Evolutionary conservation across 108 stramenopile genomes (phyloP), one percentile per base, ranked within the genome.

Genomic region (Nitzschia palea): DNA sequence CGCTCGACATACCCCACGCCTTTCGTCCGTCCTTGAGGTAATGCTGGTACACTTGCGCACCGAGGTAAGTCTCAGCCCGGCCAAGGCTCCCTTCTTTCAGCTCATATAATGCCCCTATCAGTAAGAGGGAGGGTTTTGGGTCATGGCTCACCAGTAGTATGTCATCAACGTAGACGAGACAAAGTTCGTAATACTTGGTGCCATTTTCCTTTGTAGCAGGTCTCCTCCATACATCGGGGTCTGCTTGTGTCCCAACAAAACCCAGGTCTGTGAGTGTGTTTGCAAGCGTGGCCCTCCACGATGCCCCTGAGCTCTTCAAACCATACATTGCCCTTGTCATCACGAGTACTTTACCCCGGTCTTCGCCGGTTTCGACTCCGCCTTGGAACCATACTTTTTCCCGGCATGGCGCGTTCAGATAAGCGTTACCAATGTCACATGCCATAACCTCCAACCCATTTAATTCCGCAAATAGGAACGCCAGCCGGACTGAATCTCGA

Each of bases 321-420:
- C 83, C 80, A 59, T 84, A 84, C 15, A 84, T 33, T 29, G 73
- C 80, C 36, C 73, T 30, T 3, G 32, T 50, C 3, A 84, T 42
- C 1, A 71, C 55, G 29, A 54, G 15, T 8, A 54, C 52, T 37
- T 68, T 74, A n/a, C 4, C 77, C 83, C 22, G 40, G 4, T 2
- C n/a, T n/a, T n/a, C n/a, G 27, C 77, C 77, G 44, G 59, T 67
- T 43, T 77, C 77, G 0, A 44, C 53, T 0, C 78, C 71, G 0
- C 45, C 42, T 0, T 56, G 28, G 1, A 53, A 67, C 36, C 42
- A 79, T 8, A 71, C 30, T 36, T 71, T 71, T 44, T 80, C 74
- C 10, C 50, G 28, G 33, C 45, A 65, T 35, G 45, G 58, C 15
- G 58, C 68, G 17, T 42, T 60, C 15, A 82, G 61, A 50, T 73